Evolutionary conservation across 805 yeast species (phyloP), one percentile per base, ranked within the genome.

Genomic region (Lachancea mirantina): DNA sequence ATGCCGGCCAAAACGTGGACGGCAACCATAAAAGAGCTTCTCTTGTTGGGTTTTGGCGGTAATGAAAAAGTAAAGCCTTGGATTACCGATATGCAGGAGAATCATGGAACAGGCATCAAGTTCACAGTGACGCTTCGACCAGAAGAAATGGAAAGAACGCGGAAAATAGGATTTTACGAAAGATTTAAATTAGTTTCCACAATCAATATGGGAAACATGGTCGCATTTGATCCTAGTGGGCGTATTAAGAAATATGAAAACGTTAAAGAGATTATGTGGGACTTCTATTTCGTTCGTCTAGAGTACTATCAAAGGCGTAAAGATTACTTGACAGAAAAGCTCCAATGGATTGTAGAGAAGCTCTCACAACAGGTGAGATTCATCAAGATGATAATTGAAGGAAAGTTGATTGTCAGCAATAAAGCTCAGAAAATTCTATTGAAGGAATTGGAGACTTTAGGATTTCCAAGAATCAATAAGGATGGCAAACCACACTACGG

Each of bases 51-150:
- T 15, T 62, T 84, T 42, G 64, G 73, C 26, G 88, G 88, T n/a
- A 71, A 66, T 33, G 95, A 87, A 21, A 85, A 80, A 50, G 63
- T 59, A 11, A 68, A 68, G 37, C 74, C 87, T 15, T 89, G 96
- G 94, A 85, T 89, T 40, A 88, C 84, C 46, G 96, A 89, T 58
- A 74, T 88, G 78, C 85, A 80, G 45, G 98, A 92, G 52, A 95
- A 89, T 55, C 98, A 92, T 57, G 83, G 85, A 11, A 67, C 75
- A 36, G 80, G 78, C 24, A 78, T 92, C 42, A 74, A 78, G 40
- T 92, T 92, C 50, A 75, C 84, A 17, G 74, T 92, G 18, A 84
- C 76, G 21, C 61, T 92, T 42, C 62, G 77, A 8, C 72, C 69
- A 33, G 89, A 78, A 28, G 95, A 89, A 52, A 89, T 92, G 97